These are phyloP conservation scores for Murraya koenigii DNA, from an alignment of 345 rosid species.

Conservation along the genomic window DNA sequence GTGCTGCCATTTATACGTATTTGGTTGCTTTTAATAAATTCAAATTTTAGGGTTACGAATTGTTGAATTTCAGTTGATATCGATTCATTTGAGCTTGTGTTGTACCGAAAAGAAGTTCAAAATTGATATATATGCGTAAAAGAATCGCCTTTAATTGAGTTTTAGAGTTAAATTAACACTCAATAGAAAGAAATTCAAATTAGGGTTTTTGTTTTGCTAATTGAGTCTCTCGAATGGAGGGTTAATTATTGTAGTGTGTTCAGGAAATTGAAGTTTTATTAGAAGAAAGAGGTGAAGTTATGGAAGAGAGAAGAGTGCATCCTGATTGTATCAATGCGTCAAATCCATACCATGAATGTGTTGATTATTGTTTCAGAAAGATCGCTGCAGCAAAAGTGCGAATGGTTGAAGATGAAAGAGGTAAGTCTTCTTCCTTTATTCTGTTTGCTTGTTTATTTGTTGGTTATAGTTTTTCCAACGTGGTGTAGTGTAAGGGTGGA, in stretches of 20 bases:
- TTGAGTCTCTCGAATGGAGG: not conserved
- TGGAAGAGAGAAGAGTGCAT: constrained; percentile 50
- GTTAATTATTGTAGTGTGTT: constrained; percentile 1
- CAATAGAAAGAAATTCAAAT: not conserved
- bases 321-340: constrained; percentile 67
- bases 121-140: not conserved
- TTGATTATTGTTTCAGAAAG: constrained; percentile 71
- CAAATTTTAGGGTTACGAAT: constrained; percentile 2
- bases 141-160: not conserved
- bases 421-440: constrained; percentile 20
- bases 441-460: not conserved
- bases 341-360: constrained; percentile 76
- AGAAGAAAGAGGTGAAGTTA: not conserved
- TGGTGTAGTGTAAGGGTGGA: not conserved
- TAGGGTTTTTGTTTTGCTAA: not conserved
- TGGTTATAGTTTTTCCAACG: not conserved
- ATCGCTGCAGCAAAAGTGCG: constrained; percentile 63
- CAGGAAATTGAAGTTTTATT: not conserved
- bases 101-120: no score
- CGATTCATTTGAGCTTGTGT: not conserved
- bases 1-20: not conserved
- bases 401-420: constrained; percentile 36
- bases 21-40: not conserved
- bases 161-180: not conserved
- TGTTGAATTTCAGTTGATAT: not conserved